Percentiles rank a stretch among this genome's conserved stretches.
phyloP scores from a whole-genome alignment of 2,329 filamentous ascomycete species.

The Cordyceps javanica region DNA sequence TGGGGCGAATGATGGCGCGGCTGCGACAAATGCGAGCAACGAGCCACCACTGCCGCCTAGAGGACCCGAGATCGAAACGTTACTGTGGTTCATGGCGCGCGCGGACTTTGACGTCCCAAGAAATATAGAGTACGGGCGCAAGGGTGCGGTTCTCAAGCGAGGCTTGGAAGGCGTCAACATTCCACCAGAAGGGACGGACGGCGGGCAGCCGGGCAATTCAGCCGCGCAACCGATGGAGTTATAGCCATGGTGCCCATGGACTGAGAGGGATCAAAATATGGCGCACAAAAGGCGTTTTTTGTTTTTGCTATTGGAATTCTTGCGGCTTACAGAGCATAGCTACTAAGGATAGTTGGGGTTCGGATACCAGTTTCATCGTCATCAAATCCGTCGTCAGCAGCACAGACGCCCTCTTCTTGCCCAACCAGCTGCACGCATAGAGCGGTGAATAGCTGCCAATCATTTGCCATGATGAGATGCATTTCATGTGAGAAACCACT shows the following conservation, averaged over 20 bases:
- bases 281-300: background rate
- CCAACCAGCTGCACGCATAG: too few species aligned
- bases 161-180: conserved; percentile 31
- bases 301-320: background rate
- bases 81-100: conserved; percentile 40
- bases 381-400: too few species aligned
- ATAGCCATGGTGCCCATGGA: background rate
- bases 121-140: conserved; percentile 38
- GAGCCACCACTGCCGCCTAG: conserved; percentile 22
- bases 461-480: background rate
- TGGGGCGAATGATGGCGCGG: conserved; percentile 37
- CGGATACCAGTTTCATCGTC: background rate
- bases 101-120: conserved; percentile 40
- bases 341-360: background rate
- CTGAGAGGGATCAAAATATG: background rate
- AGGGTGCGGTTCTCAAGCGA: conserved; percentile 23
- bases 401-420: too few species aligned
- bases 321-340: background rate
- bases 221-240: background rate
- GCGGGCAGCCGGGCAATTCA: background rate
- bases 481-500: too few species aligned
- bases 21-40: conserved; percentile 15
- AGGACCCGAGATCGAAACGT: conserved; percentile 39
- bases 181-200: conserved; percentile 19
- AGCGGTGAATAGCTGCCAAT: background rate